phyloP scores from a whole-genome alignment of 1,139 yeast species.

The Suhomyces chickasaworum region DNA sequence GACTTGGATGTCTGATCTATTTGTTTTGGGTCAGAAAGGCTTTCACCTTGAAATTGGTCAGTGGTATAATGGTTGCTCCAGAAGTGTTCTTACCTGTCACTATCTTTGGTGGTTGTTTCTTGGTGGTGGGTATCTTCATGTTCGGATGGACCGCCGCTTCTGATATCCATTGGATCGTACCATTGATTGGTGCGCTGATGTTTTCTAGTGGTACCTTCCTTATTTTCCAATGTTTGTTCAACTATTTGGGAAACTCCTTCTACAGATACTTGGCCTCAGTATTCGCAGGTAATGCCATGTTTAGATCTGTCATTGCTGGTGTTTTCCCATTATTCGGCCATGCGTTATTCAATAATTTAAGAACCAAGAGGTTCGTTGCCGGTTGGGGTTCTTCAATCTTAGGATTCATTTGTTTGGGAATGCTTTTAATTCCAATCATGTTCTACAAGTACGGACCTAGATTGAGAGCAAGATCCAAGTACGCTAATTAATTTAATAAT shows the following conservation, averaged over 20 bases:
- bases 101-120: slow-evolving; percentile 41
- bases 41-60: slow-evolving; percentile 29
- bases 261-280: slow-evolving; percentile 55
- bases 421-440: slow-evolving; percentile 50
- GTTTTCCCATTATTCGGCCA: slow-evolving; percentile 64
- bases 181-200: slow-evolving; percentile 44
- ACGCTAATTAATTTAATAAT: slow-evolving; percentile 22
- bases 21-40: slow-evolving; percentile 23
- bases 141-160: slow-evolving; percentile 53
- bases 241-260: slow-evolving; percentile 38
- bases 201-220: slow-evolving; percentile 42
- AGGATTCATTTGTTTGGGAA: slow-evolving; percentile 42
- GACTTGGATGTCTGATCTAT: slow-evolving; percentile 28
- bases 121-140: slow-evolving; percentile 50
- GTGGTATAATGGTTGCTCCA: slow-evolving; percentile 31
- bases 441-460: slow-evolving; percentile 53
- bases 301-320: slow-evolving; percentile 57
- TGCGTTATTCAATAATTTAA: slow-evolving; percentile 48
- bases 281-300: slow-evolving; percentile 57
- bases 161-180: slow-evolving; percentile 45
- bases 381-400: slow-evolving; percentile 58
- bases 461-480: slow-evolving; percentile 50
- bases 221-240: slow-evolving; percentile 43
- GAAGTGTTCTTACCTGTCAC: slow-evolving; percentile 48
- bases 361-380: slow-evolving; percentile 49